These are phyloP conservation scores for Phaseolus lunatus DNA, from an alignment of 306 rosid species.

Conservation along the genomic window DNA sequence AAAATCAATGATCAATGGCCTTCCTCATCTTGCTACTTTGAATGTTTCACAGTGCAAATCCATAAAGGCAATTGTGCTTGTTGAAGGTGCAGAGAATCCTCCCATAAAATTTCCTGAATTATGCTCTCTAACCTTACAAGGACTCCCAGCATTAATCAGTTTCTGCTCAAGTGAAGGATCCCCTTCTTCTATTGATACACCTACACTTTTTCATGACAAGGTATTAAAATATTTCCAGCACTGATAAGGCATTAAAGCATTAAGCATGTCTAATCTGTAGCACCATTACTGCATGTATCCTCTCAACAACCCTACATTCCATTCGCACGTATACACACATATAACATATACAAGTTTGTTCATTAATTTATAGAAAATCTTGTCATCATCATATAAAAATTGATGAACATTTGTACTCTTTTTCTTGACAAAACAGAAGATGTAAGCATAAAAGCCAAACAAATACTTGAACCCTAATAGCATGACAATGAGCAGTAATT, in stretches of 20 bases:
- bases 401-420: neutral
- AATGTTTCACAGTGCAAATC: neutral
- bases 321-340: too few relatives aligned
- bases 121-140: neutral
- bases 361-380: neutral
- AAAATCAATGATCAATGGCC: neutral
- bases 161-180: neutral
- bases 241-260: neutral
- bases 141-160: constrained; percentile 7
- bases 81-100: neutral
- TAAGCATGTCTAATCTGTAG: neutral
- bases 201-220: neutral
- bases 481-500: neutral
- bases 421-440: too few relatives aligned
- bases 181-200: neutral
- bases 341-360: neutral
- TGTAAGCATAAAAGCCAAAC: neutral
- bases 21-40: neutral
- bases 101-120: neutral
- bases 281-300: neutral
- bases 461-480: neutral
- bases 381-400: neutral
- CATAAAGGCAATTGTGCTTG: neutral
- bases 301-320: neutral
- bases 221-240: neutral